Base-by-base conservation (phyloP, 306 rosid genomes). In the Corylus americana region DNA sequence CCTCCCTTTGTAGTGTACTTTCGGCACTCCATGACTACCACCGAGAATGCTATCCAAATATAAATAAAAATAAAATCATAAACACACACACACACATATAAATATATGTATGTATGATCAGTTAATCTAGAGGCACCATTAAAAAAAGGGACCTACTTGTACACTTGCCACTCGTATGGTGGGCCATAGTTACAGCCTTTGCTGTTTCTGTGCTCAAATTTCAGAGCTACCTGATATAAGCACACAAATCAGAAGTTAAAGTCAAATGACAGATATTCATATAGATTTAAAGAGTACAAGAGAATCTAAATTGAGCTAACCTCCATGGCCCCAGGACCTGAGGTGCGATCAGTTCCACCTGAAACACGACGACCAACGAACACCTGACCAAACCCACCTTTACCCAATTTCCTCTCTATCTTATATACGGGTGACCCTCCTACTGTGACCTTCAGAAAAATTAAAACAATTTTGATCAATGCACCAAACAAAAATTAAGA, bases 131-230 rank as follows among this genome's bases (percentile, higher is more conserved):
- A 68, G 71, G 17, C 8, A 7, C 22, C 39, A 27, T 22, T 50
- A 62, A 71, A 17, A 57, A 49, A 8, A 55, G 18, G 20, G n/a
- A 86, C 97, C 49, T 86, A 94, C 98, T 90, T 92, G 95, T 94
- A 94, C 64, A 94, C 98, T 88, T 92, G 98, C 98, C 98, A 94
- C 90, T 94, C 98, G 17, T 92, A 91, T 2, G 98, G 98, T 82
- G 97, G 97, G 20, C 98, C 97, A 71, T 91, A 88, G 78, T 87
- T 92, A 84, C 98, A 94, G 63, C 98, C 98, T 86, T 94, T 92
- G 87, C 98, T 94, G 73, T 92, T 94, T 85, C 94, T 91, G 74
- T 94, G 98, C 85, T 94, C 98, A 81, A 94, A 92, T 85, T 94
- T 94, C 51, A 94, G 79, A 79, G 98, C 98, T 76, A 94, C 98